Base-by-base conservation (phyloP, 1,139 yeast genomes). In the Lipomyces yarrowii region DNA sequence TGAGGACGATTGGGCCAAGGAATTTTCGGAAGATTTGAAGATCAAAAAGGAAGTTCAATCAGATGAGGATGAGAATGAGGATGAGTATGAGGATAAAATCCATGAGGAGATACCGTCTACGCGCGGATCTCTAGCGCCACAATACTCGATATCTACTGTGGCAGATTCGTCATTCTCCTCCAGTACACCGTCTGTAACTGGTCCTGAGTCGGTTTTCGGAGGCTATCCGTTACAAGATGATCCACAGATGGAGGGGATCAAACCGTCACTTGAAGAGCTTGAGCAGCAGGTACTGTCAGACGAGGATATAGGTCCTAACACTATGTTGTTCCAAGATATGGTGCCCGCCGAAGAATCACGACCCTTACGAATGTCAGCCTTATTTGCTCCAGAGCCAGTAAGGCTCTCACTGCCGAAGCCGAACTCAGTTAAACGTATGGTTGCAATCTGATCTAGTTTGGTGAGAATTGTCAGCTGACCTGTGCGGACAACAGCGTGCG, bases 371-470 rank as follows among this genome's bases (percentile, higher is more conserved):
- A 86, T 89, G 83, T 91, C 88, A 74, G 76, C 84, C 5, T 79
- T 90, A 61, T 89, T 89, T 73, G 86, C 89, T 2, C 87, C 91
- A 1, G 82, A 83, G 33, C 89, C 93, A 0, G 77, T 80, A 46
- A 83, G 82, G 65, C 85, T 84, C 71, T 78, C 80, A 46, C 86
- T 82, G 64, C 86, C 87, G 48, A 79, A 80, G 48, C 90, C 93
- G 0, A 80, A 85, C 21, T 72, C 74, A 6, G 75, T 78, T 6
- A 59, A 37, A 32, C 64, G 56, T 37, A 60, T 21, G 32, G 37
- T 26, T 39, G 3, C 30, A 1, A 4, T 39, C 13, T 18, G 10
- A 18, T 42, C 8, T 23, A 15, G 37, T 57, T 26, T 42, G 32
- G 46, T 30, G 15, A 26, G 13, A 26, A 46, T 10, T 23, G n/a